A percentile compares a stretch with the other conserved stretches of the same genome.
Evolutionary conservation across 805 yeast species (phyloP).

Genomic region (Ascoidea rubescens): DNA sequence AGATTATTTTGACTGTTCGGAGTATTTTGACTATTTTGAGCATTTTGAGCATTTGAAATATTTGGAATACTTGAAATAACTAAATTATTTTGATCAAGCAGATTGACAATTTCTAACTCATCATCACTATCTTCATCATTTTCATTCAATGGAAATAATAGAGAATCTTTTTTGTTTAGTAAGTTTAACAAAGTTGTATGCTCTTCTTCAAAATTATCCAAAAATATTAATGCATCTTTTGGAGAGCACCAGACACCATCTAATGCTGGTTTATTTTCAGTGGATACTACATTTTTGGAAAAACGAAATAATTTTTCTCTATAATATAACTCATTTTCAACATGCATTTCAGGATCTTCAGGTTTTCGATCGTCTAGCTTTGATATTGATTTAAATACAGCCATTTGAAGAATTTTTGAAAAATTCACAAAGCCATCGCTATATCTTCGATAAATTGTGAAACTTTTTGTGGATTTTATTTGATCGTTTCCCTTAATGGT

Average conservation of each 20-base stretch:
- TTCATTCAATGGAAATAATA: neutral
- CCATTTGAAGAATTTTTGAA: neutral
- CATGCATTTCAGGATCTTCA: constrained; percentile 3
- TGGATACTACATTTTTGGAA: neutral
- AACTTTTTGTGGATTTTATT: neutral
- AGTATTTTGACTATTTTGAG: no score
- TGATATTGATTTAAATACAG: constrained; percentile 1
- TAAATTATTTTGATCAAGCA: no score
- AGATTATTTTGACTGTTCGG: no score
- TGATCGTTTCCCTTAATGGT: neutral
- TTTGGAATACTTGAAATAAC: no score
- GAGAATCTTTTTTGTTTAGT: neutral
- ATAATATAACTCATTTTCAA: neutral
- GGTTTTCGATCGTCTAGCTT: neutral
- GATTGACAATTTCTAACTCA: neutral
- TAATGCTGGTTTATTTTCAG: neutral
- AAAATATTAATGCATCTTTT: neutral
- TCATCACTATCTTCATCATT: neutral
- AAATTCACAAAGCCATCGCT: constrained; percentile 8
- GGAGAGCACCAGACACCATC: constrained; percentile 2
- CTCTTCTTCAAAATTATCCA: neutral
- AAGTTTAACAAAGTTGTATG: neutral
- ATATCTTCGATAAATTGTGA: constrained; percentile 3
- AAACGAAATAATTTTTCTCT: neutral
- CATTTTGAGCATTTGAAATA: no score